Evolutionary conservation across 805 yeast genomes (phyloP), one percentile per base, ranked within the genome.

Genomic region (Danielozyma ontarioensis): DNA sequence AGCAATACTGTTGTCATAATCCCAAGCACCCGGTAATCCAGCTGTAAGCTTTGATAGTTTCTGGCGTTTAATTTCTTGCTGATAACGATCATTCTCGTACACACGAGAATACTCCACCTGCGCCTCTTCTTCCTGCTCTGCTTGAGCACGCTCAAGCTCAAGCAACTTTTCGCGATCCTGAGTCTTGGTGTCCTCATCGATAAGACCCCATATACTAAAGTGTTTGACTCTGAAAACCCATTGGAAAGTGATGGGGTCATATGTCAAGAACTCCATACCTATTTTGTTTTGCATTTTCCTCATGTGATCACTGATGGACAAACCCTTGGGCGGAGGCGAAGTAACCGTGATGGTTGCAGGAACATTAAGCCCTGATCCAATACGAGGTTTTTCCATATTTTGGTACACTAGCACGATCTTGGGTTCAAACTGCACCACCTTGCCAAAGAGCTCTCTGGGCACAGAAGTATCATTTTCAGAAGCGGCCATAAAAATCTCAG

Each of bases 171-270:
- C 34, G 22, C 26, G 24, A 8, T 45, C 44, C 6, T 43, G 38
- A 10, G 34, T 27, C 14, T 40, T 31, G 3, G 34, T 42, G 15
- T 71, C 78, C 17, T 80, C 86, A 42, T 79, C 83, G 13, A 81
- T 70, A 25, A 93, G 59, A 5, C 97, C 97, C 96, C 97, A 93
- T 4, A 84, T 76, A 62, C 96, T 87, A 50, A 93, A 93, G 62
- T 93, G 98, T 45, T 83, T 78, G 6, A 89, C 96, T 45, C 69
- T 74, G 58, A 86, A 88, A 1, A 81, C 78, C 87, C 89, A 88
- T 4, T 74, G 58, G 23, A 86, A 85, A 4, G 76, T 74, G 18
- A 79, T 68, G 3, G 88, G 87, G 47, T 83, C 88, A 51, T 80
- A 88, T 4, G 88, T 80, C 11, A 89, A 66, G 51, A 83, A 87